Base-by-base conservation (phyloP, 148 eudicot genomes). In the Camellia lanceoleosa region DNA sequence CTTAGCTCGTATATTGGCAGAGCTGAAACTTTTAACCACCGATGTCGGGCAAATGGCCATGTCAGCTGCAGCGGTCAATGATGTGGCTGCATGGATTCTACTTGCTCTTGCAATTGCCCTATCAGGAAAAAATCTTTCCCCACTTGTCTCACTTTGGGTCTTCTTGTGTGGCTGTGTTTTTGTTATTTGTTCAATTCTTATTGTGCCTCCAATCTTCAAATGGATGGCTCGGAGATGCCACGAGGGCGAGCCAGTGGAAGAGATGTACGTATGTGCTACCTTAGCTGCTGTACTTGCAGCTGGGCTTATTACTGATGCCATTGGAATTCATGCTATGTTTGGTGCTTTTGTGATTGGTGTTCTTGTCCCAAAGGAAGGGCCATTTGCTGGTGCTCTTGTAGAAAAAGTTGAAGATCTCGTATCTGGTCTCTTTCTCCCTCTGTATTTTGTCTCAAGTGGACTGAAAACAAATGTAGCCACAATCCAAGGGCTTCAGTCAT, bases 1-100 rank as follows among this genome's bases (percentile, higher is more conserved):
- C 14, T 75, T 85, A 3, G 90, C 90, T 15, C 90, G 90, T 38
- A 87, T 87, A 30, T 71, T 87, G 54, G 88, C 90, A 2, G 90
- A 87, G 47, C 86, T 85, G 42, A 87, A 87, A 69, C 90, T 87
- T 20, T 79, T 87, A 20, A 87, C 90, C 44, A 85, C 90, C 3
- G 70, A 78, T 58, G 68, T 87, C 0, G 89, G 89, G 7, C 63
- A 76, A 71, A 78, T 73, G 68, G 89, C 87, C 12, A 83, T 85
- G 87, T 71, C 87, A 30, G 87, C 89, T 0, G 89, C 87, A 1
- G 87, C 89, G 5, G 73, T 87, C 55, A 85, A 87, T 49, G 89
- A 87, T 43, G 82, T 87, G 10, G 86, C 80, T 18, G 87, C 87
- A 0, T 85, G 89, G 87, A 83, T 87, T 43, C 72, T 87, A 3